Evolutionary conservation across 768 basidiomycete species (phyloP), one percentile per base, ranked within the genome.

Genomic region (Mycena vitilis): DNA sequence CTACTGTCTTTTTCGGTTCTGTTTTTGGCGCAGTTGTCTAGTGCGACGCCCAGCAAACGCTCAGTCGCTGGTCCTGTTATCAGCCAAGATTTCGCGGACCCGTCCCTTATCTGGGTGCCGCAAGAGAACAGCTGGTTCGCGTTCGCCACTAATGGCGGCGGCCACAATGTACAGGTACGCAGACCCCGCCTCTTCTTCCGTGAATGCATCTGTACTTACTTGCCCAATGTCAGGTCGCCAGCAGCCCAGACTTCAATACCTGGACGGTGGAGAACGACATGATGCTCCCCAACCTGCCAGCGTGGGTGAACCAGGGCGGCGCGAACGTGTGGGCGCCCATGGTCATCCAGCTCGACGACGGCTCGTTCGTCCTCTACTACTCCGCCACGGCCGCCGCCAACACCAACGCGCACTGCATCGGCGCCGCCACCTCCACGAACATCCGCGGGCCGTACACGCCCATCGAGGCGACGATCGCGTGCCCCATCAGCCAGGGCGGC

Each of bases 391-490:
- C 54, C 4, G 54, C 37, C 11, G 38, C 54, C 38, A 12, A 56
- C 38, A 22, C 13, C 13, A 56, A 56, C 20, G 30, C 30, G 30
- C 78, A 78, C 59, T 78, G 78, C 48, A 63, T 77, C 45, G 77
- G 73, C 13, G 75, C 75, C n/a, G 77, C 78, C 23, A 76, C 74
- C 1, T 71, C 76, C 4, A 70, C 49, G n/a, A 71, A 60, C 37
- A 63, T 73, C 34, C 55, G 65, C 6, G 78, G 78, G 8, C 78
- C 78, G 23, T 79, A 73, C 66, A 75, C 73, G 5, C 75, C 78
- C 4, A 56, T 71, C 13, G 30, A 67, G 0, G 58, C 68, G 18
- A 69, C 78, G 0, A 69, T 78, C 52, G 70, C 69, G n/a, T 78
- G 78, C 64, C 65, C 74, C 37, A 66, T 70, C 7, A 51, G 55